Base-by-base conservation (phyloP, 1,284 basidiomycete genomes). In the Trametes pubescens region DNA sequence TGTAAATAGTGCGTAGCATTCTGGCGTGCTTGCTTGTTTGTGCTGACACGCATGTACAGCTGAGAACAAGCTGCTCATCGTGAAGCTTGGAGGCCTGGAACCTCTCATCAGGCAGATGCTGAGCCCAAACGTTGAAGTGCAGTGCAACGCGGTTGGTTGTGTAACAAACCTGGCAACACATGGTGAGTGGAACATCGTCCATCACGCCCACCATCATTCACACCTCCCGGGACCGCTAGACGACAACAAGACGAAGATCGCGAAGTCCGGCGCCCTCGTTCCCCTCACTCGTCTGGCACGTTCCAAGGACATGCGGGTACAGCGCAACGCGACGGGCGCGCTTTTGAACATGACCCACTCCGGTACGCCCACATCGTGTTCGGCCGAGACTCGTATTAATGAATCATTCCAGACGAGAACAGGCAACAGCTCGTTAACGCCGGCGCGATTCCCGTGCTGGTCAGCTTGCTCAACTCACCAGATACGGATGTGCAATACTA, bases 401-500 rank as follows among this genome's bases (percentile, higher is more conserved):
- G 62, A 59, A 43, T 57, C 29, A 26, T 51, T 66, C 53, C 65
- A 94, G 97, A 99, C 75, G 98, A 99, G 82, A 99, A 99, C 78
- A 84, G 98, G 59, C 97, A 99, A 76, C 97, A 99, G 75, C 91
- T 99, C 51, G 98, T 99, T 72, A 98, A 96, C 71, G 98, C 98
- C 29, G 98, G 98, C 14, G 98, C 98, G 22, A 99, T 99, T 65
- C 98, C 98, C 14, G 98, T 99, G 40, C 88, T 99, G 29, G 98
- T 99, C 69, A 92, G 92, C 73, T 83, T 99, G 43, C 84, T 99
- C 62, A 97, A 96, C 75, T 97, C 95, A n/a, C 89, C 94, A 48
- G 97, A 99, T 77, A 99, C 97, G 22, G 97, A 99, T 77, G 98
- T 99, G 2, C 98, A 99, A 79, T 99, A 99, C 77, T 99, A 99